Base-by-base conservation (phyloP, 2,329 filamentous ascomycete species). In the Fusarium multiceps region DNA sequence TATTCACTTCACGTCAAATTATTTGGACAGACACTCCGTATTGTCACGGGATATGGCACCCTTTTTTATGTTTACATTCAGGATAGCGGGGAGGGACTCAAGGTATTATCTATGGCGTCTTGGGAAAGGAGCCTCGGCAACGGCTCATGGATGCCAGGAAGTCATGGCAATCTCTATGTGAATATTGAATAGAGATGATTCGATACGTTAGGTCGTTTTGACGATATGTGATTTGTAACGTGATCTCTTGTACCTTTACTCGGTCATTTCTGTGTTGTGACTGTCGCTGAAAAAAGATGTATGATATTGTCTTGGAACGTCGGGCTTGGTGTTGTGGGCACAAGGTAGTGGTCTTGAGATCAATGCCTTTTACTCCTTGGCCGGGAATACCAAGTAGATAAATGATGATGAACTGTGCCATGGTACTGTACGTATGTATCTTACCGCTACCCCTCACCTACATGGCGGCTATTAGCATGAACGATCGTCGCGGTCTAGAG, bases 71-170 rank as follows among this genome's bases (percentile, higher is more conserved):
- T 67, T 72, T 64, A 55, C 61, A 67, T 55, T 68, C 59, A 62
- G 59, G 63, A 70, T 59, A 69, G 67, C 66, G 63, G 57, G 55
- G 57, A 69, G 62, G 66, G 57, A 64, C 68, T 66, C 72, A 70
- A 68, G 73, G 53, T 72, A 75, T 68, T 70, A 70, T 72, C 69
- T 67, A 72, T 63, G 75, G 75, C 75, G 75, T 77, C 75, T 75
- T 72, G 72, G 75, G 65, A 55, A 69, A 67, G 55, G 66, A 66
- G 69, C 71, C 65, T 65, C 67, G 71, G 74, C 64, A 70, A 73
- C 62, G 75, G 74, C 69, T 66, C 74, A 70, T 62, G 72, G 63
- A 75, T 74, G 73, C 72, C 69, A 71, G 74, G 63, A 75, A 68
- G 72, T 73, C 63, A 63, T 59, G 59, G 59, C 63, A 67, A 49